A percentile compares a stretch with the other conserved stretches of the same genome.
These are phyloP conservation scores for Phaseolus lunatus DNA, from an alignment of 306 rosid genomes.

Conservation along the genomic window DNA sequence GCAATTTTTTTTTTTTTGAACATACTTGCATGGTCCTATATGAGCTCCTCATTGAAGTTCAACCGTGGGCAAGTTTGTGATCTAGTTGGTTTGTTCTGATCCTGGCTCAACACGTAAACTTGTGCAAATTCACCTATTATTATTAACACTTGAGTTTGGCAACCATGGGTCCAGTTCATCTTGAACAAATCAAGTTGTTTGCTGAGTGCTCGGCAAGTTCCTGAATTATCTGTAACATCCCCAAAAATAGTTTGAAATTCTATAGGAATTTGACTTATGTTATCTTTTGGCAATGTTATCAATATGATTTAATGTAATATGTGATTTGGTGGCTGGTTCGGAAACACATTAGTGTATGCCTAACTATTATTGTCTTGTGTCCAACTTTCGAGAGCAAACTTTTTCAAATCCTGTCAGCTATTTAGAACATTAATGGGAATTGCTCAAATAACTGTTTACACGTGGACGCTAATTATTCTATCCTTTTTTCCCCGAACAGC, in stretches of 20 bases:
- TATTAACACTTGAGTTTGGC: background rate
- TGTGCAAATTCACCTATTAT: background rate
- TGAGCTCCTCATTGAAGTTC: background rate
- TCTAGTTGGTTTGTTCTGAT: background rate
- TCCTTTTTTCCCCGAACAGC: slow-evolving; percentile 52
- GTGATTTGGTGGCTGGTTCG: background rate
- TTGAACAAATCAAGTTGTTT: background rate
- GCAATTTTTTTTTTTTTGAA: background rate
- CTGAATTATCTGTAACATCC: slow-evolving; percentile 23
- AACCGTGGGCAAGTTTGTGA: background rate
- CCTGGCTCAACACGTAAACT: background rate
- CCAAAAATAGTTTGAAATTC: slow-evolving; percentile 15
- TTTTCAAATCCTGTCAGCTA: background rate
- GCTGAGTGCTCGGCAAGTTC: background rate
- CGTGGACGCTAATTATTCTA: slow-evolving; percentile 34
- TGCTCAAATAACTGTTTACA: slow-evolving; percentile 25
- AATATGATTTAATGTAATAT: slow-evolving; percentile 5
- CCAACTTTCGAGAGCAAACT: slow-evolving; percentile 21
- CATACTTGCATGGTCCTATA: background rate
- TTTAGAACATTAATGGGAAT: background rate
- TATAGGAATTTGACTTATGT: background rate
- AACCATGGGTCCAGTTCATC: background rate
- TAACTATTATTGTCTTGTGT: background rate
- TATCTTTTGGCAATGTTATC: slow-evolving; percentile 28
- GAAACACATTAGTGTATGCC: slow-evolving; percentile 3